These are phyloP conservation scores for Coemansia javaensis DNA, from an alignment of 192 early-diverging fungal species.

Conservation along the genomic window DNA sequence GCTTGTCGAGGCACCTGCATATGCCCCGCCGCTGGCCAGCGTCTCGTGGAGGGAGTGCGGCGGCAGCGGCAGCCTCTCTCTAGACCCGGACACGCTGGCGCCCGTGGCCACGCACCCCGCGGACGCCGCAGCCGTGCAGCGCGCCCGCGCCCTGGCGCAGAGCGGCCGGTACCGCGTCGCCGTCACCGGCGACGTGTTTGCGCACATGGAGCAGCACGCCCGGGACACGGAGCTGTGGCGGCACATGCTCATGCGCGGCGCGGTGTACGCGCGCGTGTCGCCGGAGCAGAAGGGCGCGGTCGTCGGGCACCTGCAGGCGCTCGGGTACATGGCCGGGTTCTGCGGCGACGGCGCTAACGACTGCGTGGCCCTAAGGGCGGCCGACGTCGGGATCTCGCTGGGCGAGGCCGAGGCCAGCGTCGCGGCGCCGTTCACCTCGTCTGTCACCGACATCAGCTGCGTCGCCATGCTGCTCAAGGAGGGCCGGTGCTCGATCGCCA, in stretches of 20 bases:
- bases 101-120: constrained; percentile 6
- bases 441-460: constrained; percentile 77
- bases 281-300: constrained; percentile 95
- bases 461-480: constrained; percentile 82
- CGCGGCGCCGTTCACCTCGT: constrained; percentile 95
- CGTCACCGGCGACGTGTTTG: constrained; percentile 90
- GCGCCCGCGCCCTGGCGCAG: constrained; percentile 22
- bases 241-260: constrained; percentile 78
- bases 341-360: constrained; percentile 99
- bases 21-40: background rate
- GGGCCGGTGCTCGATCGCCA: constrained; percentile 94
- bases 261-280: constrained; percentile 95
- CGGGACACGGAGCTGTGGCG: constrained; percentile 53
- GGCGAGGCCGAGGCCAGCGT: constrained; percentile 97
- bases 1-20: constrained; percentile 31
- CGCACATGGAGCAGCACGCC: constrained; percentile 51
- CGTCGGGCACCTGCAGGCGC: constrained; percentile 73
- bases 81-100: constrained; percentile 51
- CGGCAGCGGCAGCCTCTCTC: constrained; percentile 35
- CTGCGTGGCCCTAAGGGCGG: constrained; percentile 89
- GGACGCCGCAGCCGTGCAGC: background rate
- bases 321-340: constrained; percentile 91
- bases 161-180: constrained; percentile 68
- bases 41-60: constrained; percentile 50
- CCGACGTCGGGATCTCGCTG: constrained; percentile 92